Evolutionary conservation across 2,329 filamentous ascomycete species (phyloP).

Genomic region (Alternaria sp.): DNA sequence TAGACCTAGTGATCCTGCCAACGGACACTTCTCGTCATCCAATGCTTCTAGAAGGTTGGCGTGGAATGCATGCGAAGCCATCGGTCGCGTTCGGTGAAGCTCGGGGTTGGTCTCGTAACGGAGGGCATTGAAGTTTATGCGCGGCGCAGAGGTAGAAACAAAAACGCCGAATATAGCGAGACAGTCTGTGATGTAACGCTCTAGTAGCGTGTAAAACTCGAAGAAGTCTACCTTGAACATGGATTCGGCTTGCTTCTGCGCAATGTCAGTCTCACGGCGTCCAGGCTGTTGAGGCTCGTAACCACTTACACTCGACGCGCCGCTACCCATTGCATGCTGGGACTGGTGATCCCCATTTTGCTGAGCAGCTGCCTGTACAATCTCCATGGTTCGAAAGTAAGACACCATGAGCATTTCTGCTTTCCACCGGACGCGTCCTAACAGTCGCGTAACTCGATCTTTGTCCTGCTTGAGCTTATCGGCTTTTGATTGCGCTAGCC

Average conservation of each 20-base stretch:
- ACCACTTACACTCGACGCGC: constrained; percentile 31
- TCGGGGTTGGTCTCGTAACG: constrained; percentile 42
- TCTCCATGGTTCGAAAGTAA: constrained; percentile 39
- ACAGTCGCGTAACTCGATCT: constrained; percentile 35
- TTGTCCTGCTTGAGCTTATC: constrained; percentile 44
- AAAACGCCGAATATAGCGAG: constrained; percentile 69
- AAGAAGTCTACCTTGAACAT: constrained; percentile 84
- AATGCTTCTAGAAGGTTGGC: constrained; percentile 73
- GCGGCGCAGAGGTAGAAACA: constrained; percentile 48
- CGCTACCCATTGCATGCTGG: constrained; percentile 22
- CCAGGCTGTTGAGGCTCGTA: not conserved
- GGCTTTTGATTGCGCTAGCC: constrained; percentile 31
- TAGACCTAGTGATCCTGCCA: constrained; percentile 64
- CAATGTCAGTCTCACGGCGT: constrained; percentile 11
- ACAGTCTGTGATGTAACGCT: constrained; percentile 73
- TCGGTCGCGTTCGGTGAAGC: constrained; percentile 27
- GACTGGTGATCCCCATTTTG: constrained; percentile 20
- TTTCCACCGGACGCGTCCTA: constrained; percentile 47
- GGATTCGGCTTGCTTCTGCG: constrained; percentile 43
- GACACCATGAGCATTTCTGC: constrained; percentile 44
- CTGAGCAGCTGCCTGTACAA: constrained; percentile 28
- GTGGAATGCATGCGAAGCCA: constrained; percentile 66
- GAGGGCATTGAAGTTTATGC: constrained; percentile 43
- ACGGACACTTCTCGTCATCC: constrained; percentile 64
- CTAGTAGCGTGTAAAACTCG: constrained; percentile 77